A percentile compares a stretch with the other conserved stretches of the same genome.
phyloP scores from a whole-genome alignment of 306 rosid species.

The Lithocarpus polystachyus region DNA sequence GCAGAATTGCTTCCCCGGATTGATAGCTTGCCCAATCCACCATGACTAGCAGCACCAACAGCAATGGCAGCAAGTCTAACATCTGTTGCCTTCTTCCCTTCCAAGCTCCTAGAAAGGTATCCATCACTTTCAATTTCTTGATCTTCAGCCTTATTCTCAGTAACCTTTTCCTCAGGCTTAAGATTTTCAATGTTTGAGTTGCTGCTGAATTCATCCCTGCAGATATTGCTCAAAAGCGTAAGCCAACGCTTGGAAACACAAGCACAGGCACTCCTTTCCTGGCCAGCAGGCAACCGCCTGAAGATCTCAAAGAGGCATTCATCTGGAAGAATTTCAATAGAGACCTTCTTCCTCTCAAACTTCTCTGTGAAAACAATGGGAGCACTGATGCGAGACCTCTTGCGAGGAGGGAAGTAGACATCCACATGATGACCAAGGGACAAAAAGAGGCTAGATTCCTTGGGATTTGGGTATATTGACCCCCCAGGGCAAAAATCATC shows the following conservation, averaged over 20 bases:
- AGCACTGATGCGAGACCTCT: constrained; percentile 65
- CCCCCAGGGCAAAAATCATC: constrained; percentile 79
- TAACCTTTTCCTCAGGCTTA: constrained; percentile 14
- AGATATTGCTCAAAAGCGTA: constrained; percentile 66
- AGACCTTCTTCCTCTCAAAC: constrained; percentile 55
- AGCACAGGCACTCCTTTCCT: constrained; percentile 72
- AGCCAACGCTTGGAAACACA: constrained; percentile 93
- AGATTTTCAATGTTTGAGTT: constrained; percentile 6
- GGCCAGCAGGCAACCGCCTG: constrained; percentile 75
- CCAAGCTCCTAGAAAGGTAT: constrained; percentile 78
- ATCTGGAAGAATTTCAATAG: constrained; percentile 78
- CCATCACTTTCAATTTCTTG: constrained; percentile 61
- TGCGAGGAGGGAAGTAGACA: constrained; percentile 56
- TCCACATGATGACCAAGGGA: constrained; percentile 69
- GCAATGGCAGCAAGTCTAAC: constrained; percentile 89
- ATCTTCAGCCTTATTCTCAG: constrained; percentile 38
- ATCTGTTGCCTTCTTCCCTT: constrained; percentile 85
- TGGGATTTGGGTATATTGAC: constrained; percentile 71
- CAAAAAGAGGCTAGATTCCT: constrained; percentile 68
- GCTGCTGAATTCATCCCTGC: constrained; percentile 49
- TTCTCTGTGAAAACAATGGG: constrained; percentile 53
- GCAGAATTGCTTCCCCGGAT: constrained; percentile 58
- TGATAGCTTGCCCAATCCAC: constrained; percentile 84
- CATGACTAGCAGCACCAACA: constrained; percentile 81
- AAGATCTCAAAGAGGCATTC: constrained; percentile 95